phyloP scores from a whole-genome alignment of 1,284 basidiomycete genomes.

The Mycocalia duriaeana region DNA sequence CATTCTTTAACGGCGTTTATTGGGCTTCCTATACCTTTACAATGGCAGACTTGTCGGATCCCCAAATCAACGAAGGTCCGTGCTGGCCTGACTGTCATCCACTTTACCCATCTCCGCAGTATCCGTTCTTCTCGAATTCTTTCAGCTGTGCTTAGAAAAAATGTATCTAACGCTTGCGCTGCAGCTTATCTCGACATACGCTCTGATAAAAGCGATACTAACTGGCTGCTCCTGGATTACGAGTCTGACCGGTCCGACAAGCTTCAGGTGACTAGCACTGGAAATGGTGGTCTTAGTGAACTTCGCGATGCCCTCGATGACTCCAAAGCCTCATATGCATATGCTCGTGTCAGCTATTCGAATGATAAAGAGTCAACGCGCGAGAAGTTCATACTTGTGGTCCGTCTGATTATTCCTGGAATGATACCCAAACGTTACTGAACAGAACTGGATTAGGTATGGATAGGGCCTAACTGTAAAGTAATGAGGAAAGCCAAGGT shows the following conservation, averaged over 20 bases:
- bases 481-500: constrained; percentile 90
- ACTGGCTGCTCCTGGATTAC: constrained; percentile 86
- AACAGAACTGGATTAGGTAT: constrained; percentile 39
- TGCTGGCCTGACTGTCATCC: constrained; percentile 3
- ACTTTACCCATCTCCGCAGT: not conserved
- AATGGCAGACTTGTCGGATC: constrained; percentile 84
- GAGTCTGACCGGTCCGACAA: constrained; percentile 85
- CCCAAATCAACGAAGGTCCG: constrained; percentile 72
- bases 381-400: constrained; percentile 87
- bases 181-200: constrained; percentile 85
- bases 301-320: constrained; percentile 73
- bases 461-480: constrained; percentile 84
- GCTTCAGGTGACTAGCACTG: constrained; percentile 71
- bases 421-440: constrained; percentile 4
- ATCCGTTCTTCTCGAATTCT: not conserved
- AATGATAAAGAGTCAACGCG: constrained; percentile 85
- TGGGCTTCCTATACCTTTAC: constrained; percentile 14
- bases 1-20: constrained; percentile 3
- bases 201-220: constrained; percentile 75
- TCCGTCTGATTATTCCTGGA: constrained; percentile 24
- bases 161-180: constrained; percentile 13
- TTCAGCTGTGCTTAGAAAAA: not conserved
- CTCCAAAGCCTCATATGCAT: constrained; percentile 75
- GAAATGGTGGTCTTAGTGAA: constrained; percentile 74
- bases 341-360: constrained; percentile 77